Conservation (phyloP, 805 yeast genomes). For the Wickerhamomyces subpelliculosus region DNA sequence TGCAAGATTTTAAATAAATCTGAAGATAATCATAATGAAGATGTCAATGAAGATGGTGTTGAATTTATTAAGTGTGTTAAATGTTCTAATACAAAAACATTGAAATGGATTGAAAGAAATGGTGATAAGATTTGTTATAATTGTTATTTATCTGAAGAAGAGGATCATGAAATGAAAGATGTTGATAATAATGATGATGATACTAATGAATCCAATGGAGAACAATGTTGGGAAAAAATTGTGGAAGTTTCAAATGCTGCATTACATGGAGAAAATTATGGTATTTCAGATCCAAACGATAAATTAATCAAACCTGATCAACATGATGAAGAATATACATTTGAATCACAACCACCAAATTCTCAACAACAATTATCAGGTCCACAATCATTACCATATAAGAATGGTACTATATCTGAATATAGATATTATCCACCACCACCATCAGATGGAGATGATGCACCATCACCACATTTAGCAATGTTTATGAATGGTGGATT, state of each 20-base stretch:
- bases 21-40: not conserved
- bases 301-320: not conserved
- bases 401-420: not conserved
- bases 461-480: not conserved
- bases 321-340: not conserved
- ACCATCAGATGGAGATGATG: not conserved
- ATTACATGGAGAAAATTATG: conserved; percentile 1
- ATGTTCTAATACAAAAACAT: conserved; percentile 4
- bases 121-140: conserved; percentile 8
- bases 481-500: too few relatives aligned
- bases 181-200: not conserved
- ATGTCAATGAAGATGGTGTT: not conserved
- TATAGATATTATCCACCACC: not conserved
- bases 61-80: not conserved
- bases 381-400: conserved; percentile 5
- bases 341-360: conserved; percentile 1
- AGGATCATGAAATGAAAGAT: conserved; percentile 1
- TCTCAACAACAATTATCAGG: too few relatives aligned
- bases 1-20: not conserved
- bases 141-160: conserved; percentile 3
- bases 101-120: conserved; percentile 10
- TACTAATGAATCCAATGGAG: not conserved
- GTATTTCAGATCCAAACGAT: not conserved
- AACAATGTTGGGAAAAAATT: not conserved
- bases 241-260: conserved; percentile 1